Evolutionary conservation across 495 filamentous ascomycete genomes (phyloP), one percentile per base, ranked within the genome.

Genomic region (Neurospora hispaniola): DNA sequence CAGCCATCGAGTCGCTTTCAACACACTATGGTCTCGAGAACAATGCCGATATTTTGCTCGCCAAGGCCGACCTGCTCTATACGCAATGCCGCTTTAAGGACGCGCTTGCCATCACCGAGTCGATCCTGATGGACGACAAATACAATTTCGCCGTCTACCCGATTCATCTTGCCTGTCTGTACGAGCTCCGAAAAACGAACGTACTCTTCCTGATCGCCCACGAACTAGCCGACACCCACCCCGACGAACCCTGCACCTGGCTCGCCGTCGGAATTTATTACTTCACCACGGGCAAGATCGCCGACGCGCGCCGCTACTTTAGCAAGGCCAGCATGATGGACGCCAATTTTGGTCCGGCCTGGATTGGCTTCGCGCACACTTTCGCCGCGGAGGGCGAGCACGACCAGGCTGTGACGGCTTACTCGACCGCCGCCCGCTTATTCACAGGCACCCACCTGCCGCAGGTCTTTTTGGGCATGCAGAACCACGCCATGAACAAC

Each of bases 341-440:
- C 79, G 93, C 96, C 40, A 96, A 98, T 83, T 98, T 97, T 76
- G 96, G 96, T 6, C 93, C 96, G 6, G 96, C 96, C 46, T 99
- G 96, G 96, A 98, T 99, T 73, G 96, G 96, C 10, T 99, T 99
- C 81, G 96, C 96, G 31, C 96, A 99, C 83, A 99, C 96, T 1
- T 99, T 99, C 79, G 96, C 96, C n/a, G 95, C 95, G n/a, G 96
- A 99, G 81, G 96, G 96, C 71, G 96, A 99, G 82, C 94, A 98
- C 81, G 96, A 99, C 79, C 96, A 99, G 83, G 96, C 96, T 70
- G 97, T 99, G 74, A 94, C 95, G 18, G 96, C 96, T 8, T 99
- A 99, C 85, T 96, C 92, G 44, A 99, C 96, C 16, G 96, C 96
- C 1, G 96, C 95, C 14, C 88, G 96, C 39, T 85, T 99, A 2